Percentiles rank a stretch among this genome's conserved stretches.
phyloP scores from a whole-genome alignment of 371 early-diverging fungal genomes.

The Sporodiniella umbellata region DNA sequence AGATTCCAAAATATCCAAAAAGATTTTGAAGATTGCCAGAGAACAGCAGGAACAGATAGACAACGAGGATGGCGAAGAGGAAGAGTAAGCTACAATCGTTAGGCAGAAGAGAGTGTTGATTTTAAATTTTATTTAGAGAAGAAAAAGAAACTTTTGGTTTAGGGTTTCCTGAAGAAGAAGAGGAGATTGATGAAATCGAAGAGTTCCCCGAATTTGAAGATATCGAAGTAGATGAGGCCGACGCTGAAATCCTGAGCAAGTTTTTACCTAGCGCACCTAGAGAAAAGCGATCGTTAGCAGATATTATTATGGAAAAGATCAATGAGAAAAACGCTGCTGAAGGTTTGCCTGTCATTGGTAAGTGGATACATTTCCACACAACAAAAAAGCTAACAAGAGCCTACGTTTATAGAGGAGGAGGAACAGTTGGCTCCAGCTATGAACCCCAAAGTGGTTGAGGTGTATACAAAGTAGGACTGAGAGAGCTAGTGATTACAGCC shows the following conservation, averaged over 20 bases:
- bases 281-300: constrained; percentile 85
- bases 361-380: not conserved
- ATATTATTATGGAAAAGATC: constrained; percentile 93
- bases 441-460: constrained; percentile 91
- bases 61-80: constrained; percentile 56
- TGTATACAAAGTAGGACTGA: constrained; percentile 80
- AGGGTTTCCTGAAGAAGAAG: constrained; percentile 47
- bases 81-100: constrained; percentile 13
- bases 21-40: constrained; percentile 67
- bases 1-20: constrained; percentile 87
- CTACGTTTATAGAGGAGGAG: constrained; percentile 21
- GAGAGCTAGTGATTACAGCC: not conserved
- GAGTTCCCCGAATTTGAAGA: constrained; percentile 55
- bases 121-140: too few relatives aligned
- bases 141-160: constrained; percentile 24
- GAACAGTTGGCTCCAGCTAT: constrained; percentile 54
- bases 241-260: constrained; percentile 77
- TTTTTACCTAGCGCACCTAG: constrained; percentile 84
- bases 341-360: constrained; percentile 29
- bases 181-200: constrained; percentile 55
- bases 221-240: constrained; percentile 70
- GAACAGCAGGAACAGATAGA: constrained; percentile 92
- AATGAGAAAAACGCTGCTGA: constrained; percentile 64
- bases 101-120: too few relatives aligned
- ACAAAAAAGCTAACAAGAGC: constrained; percentile 1